Evolutionary conservation across 495 filamentous ascomycete genomes (phyloP).

Genomic region (Neurospora tetraspora): DNA sequence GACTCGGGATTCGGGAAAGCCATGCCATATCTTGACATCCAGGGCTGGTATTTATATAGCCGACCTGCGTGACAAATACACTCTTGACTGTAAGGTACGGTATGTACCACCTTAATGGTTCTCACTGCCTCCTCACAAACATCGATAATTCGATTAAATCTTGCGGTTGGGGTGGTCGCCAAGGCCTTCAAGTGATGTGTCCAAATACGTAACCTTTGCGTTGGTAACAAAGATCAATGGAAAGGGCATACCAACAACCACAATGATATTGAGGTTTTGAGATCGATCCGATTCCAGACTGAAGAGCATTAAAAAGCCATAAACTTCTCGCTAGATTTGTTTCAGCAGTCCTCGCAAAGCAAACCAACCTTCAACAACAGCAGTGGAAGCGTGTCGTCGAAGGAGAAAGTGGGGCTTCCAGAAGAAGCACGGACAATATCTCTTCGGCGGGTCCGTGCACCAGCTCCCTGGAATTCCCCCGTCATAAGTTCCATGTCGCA

Average conservation of each 20-base stretch:
- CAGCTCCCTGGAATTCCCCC: background rate
- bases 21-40: background rate
- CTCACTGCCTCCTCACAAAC: background rate
- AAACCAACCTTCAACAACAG: background rate
- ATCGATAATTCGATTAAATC: background rate
- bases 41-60: background rate
- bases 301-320: background rate
- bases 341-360: background rate
- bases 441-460: background rate
- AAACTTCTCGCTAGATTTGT: background rate
- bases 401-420: background rate
- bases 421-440: background rate
- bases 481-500: background rate
- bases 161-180: background rate
- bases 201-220: background rate
- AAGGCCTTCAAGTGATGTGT: background rate
- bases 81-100: background rate
- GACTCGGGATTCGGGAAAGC: background rate
- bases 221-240: background rate
- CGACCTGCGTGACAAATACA: background rate
- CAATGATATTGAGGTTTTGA: background rate
- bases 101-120: background rate
- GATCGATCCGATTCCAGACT: background rate
- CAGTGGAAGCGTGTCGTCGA: background rate
- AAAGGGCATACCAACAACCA: background rate